Percentiles rank a stretch among this genome's conserved stretches.
Conservation (phyloP, 352 stramenopile genomes). For the Stramenopiles sp. region DNA sequence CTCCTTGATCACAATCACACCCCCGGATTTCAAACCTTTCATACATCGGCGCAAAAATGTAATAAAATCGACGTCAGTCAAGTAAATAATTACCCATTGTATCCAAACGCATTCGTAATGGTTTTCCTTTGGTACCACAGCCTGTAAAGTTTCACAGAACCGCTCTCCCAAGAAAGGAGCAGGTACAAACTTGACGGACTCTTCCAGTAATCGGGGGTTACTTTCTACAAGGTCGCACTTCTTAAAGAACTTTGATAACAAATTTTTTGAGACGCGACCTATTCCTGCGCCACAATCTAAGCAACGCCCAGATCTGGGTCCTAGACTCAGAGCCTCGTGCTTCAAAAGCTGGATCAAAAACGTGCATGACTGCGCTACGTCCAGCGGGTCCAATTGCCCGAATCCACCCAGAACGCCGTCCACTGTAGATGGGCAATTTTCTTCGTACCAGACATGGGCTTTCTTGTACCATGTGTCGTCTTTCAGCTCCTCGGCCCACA, state of each 20-base stretch:
- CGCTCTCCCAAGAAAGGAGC: slow-evolving; percentile 38
- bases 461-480: slow-evolving; percentile 40
- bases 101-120: slow-evolving; percentile 88
- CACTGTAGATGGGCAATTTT: slow-evolving; percentile 69
- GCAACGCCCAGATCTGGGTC: slow-evolving; percentile 20
- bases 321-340: neutral
- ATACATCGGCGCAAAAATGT: slow-evolving; percentile 65
- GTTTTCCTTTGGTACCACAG: slow-evolving; percentile 41
- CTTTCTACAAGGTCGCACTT: slow-evolving; percentile 80
- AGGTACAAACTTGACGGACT: slow-evolving; percentile 26
- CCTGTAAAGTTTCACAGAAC: slow-evolving; percentile 71
- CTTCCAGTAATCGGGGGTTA: slow-evolving; percentile 55
- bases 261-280: slow-evolving; percentile 73
- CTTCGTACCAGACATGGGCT: slow-evolving; percentile 48
- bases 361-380: slow-evolving; percentile 41
- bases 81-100: slow-evolving; percentile 83
- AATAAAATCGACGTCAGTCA: slow-evolving; percentile 81
- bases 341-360: slow-evolving; percentile 25
- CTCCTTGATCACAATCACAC: slow-evolving; percentile 66
- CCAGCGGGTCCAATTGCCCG: slow-evolving; percentile 48
- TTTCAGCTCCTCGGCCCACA: slow-evolving; percentile 41
- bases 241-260: slow-evolving; percentile 51
- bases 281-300: slow-evolving; percentile 72
- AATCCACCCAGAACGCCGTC: slow-evolving; percentile 78
- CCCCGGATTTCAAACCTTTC: slow-evolving; percentile 33